Evolutionary conservation across 148 eudicot genomes (phyloP), one percentile per base, ranked within the genome.

Genomic region (Amaranthus hypochondriacus): DNA sequence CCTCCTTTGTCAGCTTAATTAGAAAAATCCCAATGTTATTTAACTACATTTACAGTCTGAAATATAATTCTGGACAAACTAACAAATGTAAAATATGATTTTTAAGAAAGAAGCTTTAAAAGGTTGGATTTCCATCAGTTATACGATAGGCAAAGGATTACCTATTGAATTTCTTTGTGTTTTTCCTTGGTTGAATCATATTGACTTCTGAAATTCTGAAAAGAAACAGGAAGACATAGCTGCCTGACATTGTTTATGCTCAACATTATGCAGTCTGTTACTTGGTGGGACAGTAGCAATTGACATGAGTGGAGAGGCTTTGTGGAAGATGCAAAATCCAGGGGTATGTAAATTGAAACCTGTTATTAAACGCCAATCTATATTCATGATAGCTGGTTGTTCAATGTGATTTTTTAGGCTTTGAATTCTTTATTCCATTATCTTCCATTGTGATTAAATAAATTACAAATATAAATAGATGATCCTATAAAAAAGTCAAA

Each of bases 291-390:
- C 75, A 42, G 75, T 62, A 66, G 80, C 83, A 10, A 52, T 89
- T 58, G 86, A 84, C 76, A 74, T 70, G 52, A 78, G 88, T 52
- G 77, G 87, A 71, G 83, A 82, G 62, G 72, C 83, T 47, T 57
- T 86, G 46, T 86, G 90, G 92, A 82, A 86, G 61, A 79, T 83
- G 83, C 79, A 76, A 28, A 89, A 89, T 80, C 28, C 87, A 13
- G 92, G 90, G 88, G 92, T 89, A 86, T 56, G 80, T 60, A 69
- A 39, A 4, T 12, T 44, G 49, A 63, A 63, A 63, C 49, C 67
- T 5, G 18, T 44, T 28, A 28, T 28, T 28, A 28, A 28, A 28
- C 39, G 39, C 39, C 39, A 28, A 28, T 39, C 48, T n/a, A 54
- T 46, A 49, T 42, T 11, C 13, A n/a, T 54, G 51, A 69, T 55